phyloP scores from a whole-genome alignment of 1,284 basidiomycete species.

The Melampsora larici-populina region DNA sequence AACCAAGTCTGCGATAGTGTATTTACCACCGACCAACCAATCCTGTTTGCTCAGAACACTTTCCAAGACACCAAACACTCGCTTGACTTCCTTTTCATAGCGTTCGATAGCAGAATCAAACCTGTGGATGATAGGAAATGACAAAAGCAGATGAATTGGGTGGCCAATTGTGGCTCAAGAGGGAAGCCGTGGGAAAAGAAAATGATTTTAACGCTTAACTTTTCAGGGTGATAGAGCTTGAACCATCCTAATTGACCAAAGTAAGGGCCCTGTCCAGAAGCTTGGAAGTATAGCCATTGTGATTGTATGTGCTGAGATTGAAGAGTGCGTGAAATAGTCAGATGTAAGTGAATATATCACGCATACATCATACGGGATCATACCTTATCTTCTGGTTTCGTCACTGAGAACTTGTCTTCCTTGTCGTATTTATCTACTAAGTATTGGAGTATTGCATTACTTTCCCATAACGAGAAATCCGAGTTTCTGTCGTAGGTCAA shows the following conservation, averaged over 20 bases:
- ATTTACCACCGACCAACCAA: constrained; percentile 5
- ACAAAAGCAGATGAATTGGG: no score
- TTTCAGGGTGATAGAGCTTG: neutral
- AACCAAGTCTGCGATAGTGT: constrained; percentile 7
- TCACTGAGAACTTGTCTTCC: constrained; percentile 25
- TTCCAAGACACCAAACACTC: neutral
- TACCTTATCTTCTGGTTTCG: constrained; percentile 4
- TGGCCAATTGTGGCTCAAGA: no score
- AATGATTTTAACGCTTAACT: no score
- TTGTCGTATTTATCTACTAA: constrained; percentile 49
- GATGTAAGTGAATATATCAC: no score
- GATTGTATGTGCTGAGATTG: neutral
- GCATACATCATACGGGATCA: no score
- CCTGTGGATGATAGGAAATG: no score
- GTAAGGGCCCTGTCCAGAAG: constrained; percentile 14
- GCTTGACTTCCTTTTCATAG: neutral
- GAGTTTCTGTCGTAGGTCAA: constrained; percentile 32
- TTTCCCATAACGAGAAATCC: constrained; percentile 48
- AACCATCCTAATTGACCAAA: constrained; percentile 13
- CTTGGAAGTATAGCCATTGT: constrained; percentile 26
- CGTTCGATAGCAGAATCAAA: constrained; percentile 10
- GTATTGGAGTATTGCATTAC: constrained; percentile 49
- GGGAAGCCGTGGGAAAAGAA: neutral
- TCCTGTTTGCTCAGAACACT: constrained; percentile 13
- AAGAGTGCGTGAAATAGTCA: no score